Percentiles rank a stretch among this genome's conserved stretches.
phyloP scores from a whole-genome alignment of 2,329 filamentous ascomycete species.

The Exserohilum turcica region DNA sequence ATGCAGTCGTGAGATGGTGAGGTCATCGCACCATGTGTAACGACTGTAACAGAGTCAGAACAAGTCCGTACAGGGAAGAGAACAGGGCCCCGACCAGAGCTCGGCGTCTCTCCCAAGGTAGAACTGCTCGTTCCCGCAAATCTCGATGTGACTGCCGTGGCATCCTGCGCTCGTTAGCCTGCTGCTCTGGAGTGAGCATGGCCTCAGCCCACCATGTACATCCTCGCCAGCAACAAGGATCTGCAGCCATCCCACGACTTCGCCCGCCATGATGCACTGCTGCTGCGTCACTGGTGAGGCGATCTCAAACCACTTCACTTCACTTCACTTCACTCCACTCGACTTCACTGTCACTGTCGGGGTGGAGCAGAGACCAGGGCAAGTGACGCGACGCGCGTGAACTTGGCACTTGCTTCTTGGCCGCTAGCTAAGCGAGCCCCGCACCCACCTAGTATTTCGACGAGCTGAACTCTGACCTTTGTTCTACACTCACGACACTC shows the following conservation, averaged over 20 bases:
- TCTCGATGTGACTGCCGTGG: constrained; percentile 31
- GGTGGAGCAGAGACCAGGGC: constrained; percentile 2
- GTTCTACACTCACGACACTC: constrained; percentile 50
- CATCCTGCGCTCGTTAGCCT: constrained; percentile 34
- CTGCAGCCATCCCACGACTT: constrained; percentile 36
- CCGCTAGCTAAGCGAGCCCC: constrained; percentile 30
- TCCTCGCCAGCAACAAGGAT: constrained; percentile 24
- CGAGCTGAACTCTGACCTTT: constrained; percentile 31
- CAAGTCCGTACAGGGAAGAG: constrained; percentile 4
- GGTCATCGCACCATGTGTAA: constrained; percentile 38
- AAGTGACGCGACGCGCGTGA: constrained; percentile 20
- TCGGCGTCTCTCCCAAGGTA: constrained; percentile 40
- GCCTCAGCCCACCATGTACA: constrained; percentile 22
- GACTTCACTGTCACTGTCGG: too few relatives aligned
- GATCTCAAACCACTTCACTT: background rate
- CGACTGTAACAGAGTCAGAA: constrained; percentile 33
- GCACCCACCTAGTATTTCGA: constrained; percentile 28
- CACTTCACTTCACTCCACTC: too few relatives aligned
- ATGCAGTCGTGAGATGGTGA: constrained; percentile 53
- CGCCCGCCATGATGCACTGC: constrained; percentile 29
- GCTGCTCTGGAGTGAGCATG: background rate
- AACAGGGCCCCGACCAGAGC: constrained; percentile 37
- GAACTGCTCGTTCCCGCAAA: constrained; percentile 46
- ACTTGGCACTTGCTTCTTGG: constrained; percentile 6
- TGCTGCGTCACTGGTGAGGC: background rate